Conservation (phyloP, 1,139 yeast genomes). For the Scheffersomyces cryptocercus region DNA sequence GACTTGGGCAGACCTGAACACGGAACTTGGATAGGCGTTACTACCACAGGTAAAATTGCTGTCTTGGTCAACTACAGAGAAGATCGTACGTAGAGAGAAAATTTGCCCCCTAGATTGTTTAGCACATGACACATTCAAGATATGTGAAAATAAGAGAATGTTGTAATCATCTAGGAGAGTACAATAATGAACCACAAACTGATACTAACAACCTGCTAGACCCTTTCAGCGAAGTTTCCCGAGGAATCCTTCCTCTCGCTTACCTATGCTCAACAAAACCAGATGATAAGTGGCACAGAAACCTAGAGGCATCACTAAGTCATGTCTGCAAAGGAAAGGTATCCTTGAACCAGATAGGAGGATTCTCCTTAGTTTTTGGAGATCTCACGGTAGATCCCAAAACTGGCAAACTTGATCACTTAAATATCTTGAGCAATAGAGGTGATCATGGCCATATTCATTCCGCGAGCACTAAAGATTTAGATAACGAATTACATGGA, state of each 20-base stretch:
- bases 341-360: conserved; percentile 61
- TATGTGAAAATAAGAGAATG: neutral
- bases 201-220: conserved; percentile 13
- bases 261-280: conserved; percentile 45
- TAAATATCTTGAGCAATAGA: conserved; percentile 54
- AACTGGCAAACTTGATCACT: conserved; percentile 30
- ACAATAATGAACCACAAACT: conserved; percentile 14
- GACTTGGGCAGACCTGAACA: conserved; percentile 75
- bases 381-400: conserved; percentile 31
- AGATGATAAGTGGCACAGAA: conserved; percentile 51
- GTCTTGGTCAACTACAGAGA: conserved; percentile 75
- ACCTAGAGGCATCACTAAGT: conserved; percentile 19
- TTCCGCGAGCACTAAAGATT: conserved; percentile 10
- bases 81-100: conserved; percentile 18
- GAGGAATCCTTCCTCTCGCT: conserved; percentile 70
- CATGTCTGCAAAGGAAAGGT: conserved; percentile 10
- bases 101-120: neutral
- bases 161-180: too few relatives aligned
- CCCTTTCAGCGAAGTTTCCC: conserved; percentile 50
- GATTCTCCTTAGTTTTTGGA: conserved; percentile 83
- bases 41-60: conserved; percentile 62
- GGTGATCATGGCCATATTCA: conserved; percentile 42
- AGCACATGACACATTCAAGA: neutral
- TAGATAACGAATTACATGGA: conserved; percentile 11
- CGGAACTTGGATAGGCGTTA: conserved; percentile 92